These are phyloP conservation scores for Rugonectria rugulosa DNA, from an alignment of 2,329 filamentous ascomycete species.

Conservation along the genomic window DNA sequence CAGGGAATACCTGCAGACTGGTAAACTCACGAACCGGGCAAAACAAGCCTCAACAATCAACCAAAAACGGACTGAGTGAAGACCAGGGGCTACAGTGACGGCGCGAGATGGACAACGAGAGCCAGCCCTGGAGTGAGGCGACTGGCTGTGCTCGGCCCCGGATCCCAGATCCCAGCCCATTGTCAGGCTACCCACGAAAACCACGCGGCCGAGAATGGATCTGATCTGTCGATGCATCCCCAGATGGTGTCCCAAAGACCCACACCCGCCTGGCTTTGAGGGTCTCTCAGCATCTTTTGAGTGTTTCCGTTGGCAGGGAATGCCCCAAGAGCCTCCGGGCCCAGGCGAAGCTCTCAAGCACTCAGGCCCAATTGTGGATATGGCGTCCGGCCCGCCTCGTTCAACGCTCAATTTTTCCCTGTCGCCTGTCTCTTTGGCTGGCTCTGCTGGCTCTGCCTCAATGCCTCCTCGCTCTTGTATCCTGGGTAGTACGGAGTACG, in stretches of 20 bases:
- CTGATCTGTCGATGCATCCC: slow-evolving; percentile 40
- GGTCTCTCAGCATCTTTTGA: slow-evolving; percentile 25
- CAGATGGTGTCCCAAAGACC: slow-evolving; percentile 36
- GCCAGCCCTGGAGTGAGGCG: slow-evolving; percentile 33
- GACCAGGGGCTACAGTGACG: slow-evolving; percentile 9
- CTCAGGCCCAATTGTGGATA: slow-evolving; percentile 48
- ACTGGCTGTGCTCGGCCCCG: slow-evolving; percentile 27
- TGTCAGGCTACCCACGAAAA: slow-evolving; percentile 34
- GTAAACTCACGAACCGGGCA: slow-evolving; percentile 8
- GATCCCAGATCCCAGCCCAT: slow-evolving; percentile 31
- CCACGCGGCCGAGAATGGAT: slow-evolving; percentile 41
- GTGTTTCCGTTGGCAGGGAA: slow-evolving; percentile 35
- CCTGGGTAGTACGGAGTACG: no score
- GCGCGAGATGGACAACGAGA: slow-evolving; percentile 17
- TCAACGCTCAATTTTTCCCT: slow-evolving; percentile 30
- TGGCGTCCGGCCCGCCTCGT: slow-evolving; percentile 27
- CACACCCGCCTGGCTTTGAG: slow-evolving; percentile 26
- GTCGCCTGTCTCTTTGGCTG: slow-evolving; percentile 26
- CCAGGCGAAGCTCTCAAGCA: slow-evolving; percentile 46
- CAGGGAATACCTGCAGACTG: no score
- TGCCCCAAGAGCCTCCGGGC: slow-evolving; percentile 29
- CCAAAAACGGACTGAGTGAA: slow-evolving; percentile 5
- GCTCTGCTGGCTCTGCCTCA: slow-evolving; percentile 18
- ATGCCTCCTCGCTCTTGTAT: no score
- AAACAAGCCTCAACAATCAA: slow-evolving; percentile 13